These are phyloP conservation scores for Ceratocystis cacaofunesta DNA, from an alignment of 2,329 filamentous ascomycete genomes.

Conservation along the genomic window DNA sequence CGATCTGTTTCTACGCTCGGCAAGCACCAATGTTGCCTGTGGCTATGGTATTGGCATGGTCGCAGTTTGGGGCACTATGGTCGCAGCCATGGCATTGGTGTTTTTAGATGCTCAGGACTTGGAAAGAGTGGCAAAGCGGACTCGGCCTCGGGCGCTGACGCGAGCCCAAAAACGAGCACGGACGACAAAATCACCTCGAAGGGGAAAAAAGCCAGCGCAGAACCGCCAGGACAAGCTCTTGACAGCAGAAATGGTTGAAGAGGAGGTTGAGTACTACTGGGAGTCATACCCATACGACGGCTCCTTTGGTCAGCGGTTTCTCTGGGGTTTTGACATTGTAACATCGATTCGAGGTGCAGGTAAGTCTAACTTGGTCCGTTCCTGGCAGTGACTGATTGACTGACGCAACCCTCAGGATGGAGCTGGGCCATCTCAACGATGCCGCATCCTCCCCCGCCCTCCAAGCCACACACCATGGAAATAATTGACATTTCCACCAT, in stretches of 20 bases:
- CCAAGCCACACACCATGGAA: conserved; percentile 27
- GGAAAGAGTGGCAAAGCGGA: conserved; percentile 32
- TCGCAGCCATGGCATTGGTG: conserved; percentile 35
- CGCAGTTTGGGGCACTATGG: conserved; percentile 36
- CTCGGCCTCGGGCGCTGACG: neutral
- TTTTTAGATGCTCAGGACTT: conserved; percentile 42
- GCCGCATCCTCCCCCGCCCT: conserved; percentile 31
- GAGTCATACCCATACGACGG: conserved; percentile 40
- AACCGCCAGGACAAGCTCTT: neutral
- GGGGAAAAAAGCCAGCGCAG: neutral
- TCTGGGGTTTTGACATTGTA: conserved; percentile 42
- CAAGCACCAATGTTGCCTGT: conserved; percentile 37
- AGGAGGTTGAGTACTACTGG: conserved; percentile 41
- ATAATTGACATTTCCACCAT: conserved; percentile 29
- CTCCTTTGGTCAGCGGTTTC: conserved; percentile 34
- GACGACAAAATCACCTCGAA: neutral
- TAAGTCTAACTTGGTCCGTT: conserved; percentile 21
- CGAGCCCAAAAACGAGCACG: neutral
- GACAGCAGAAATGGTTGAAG: conserved; percentile 16
- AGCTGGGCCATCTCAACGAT: conserved; percentile 38
- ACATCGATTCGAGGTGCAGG: conserved; percentile 40
- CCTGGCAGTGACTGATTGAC: neutral
- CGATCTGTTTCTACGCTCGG: conserved; percentile 28
- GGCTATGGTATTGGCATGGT: conserved; percentile 38
- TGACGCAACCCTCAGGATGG: conserved; percentile 32